These are phyloP conservation scores for Pseudevernia furfuracea DNA, from an alignment of 495 filamentous ascomycete genomes.

Conservation along the genomic window DNA sequence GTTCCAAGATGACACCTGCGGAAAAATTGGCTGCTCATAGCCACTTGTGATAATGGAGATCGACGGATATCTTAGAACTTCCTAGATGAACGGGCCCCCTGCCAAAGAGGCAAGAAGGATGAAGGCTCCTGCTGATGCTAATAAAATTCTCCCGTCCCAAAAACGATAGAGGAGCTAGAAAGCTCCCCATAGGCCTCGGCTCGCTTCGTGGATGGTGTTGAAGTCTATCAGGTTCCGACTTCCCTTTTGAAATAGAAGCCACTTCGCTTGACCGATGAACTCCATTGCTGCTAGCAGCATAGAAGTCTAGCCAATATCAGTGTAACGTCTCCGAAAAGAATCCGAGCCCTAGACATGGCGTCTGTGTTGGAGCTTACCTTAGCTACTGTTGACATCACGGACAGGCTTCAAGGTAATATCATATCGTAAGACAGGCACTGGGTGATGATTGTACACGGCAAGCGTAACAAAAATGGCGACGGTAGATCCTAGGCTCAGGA, in stretches of 20 bases:
- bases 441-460: conserved; percentile 34
- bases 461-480: conserved; percentile 33
- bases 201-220: background rate
- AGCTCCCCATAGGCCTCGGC: background rate
- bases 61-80: background rate
- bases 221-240: background rate
- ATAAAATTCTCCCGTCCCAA: background rate
- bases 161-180: background rate
- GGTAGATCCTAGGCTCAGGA: conserved; percentile 17
- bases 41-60: background rate
- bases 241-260: background rate
- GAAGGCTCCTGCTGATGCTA: background rate
- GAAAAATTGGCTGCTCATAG: background rate
- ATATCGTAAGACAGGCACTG: conserved; percentile 39
- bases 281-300: conserved; percentile 3
- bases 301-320: background rate
- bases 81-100: background rate
- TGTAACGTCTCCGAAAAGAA: background rate
- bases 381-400: conserved; percentile 38
- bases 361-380: conserved; percentile 2
- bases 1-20: background rate
- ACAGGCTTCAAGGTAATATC: conserved; percentile 44
- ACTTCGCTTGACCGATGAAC: conserved; percentile 9
- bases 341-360: background rate
- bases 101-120: background rate